Evolutionary conservation across 176 grass and related monocot genomes (phyloP), one percentile per base, ranked within the genome.

Genomic region (Cymbopogon citratus): DNA sequence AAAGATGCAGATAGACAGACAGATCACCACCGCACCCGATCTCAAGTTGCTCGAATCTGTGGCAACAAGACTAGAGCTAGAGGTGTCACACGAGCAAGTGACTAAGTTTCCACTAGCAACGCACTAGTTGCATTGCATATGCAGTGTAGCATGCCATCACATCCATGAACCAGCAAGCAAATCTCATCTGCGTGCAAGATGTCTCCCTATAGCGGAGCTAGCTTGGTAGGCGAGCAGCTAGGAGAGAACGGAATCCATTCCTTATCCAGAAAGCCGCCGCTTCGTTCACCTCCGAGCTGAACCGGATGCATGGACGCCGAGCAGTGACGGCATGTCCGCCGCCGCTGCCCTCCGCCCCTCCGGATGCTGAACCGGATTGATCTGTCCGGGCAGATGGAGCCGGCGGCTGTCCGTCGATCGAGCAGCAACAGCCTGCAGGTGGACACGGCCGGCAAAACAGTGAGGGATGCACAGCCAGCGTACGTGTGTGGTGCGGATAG

Each of bases 221-320:
- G 63, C 45, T 38, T 25, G 65, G 28, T 72, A 49, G 75, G 52
- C 57, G 10, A 26, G 56, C 12, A 25, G 23, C 23, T 61, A 86
- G 73, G 57, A 26, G 45, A 85, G 57, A 77, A 81, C 59, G n/a
- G 78, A 71, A 81, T 81, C 11, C 78, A 60, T 81, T 89, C 83
- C 44, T 81, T 56, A 72, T 72, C 77, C 77, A 57, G n/a, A 59
- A 23, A 76, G n/a, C 9, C n/a, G 1, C 36, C 26, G 60, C 76
- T 29, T 9, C 21, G 48, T 56, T n/a, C 51, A 1, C 44, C 60
- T 28, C 75, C 18, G 51, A 28, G 6, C 18, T 0, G 0, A 52
- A 39, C n/a, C 56, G 19, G 41, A 48, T 24, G 52, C 67, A 48
- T 40, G 56, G 31, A 33, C 25, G 28, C 41, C 23, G 69, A 43